phyloP scores from a whole-genome alignment of 345 rosid genomes.

The Isatis tinctoria region DNA sequence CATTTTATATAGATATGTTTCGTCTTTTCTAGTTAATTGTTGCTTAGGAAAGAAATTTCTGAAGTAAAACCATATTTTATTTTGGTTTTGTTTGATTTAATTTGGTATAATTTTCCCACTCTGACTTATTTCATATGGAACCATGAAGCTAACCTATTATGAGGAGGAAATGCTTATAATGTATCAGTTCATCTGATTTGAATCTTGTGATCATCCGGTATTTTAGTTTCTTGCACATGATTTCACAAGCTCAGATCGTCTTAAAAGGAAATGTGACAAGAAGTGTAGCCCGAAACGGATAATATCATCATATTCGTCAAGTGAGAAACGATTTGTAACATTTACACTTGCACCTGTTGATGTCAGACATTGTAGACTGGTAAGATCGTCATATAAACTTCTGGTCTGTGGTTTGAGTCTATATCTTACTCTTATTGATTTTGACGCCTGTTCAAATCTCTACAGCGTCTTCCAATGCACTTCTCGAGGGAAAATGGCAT shows the following conservation, averaged over 20 bases:
- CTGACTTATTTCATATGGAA: neutral
- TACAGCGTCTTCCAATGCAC: neutral
- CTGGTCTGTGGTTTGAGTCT: neutral
- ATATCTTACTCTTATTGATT: neutral
- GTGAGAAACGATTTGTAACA: neutral
- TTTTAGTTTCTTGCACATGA: neutral
- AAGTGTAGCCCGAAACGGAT: neutral
- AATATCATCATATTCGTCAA: conserved; percentile 6
- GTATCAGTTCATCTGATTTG: neutral
- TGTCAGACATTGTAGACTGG: conserved; percentile 30
- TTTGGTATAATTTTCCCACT: neutral
- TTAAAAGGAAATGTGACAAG: neutral
- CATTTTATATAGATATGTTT: too few relatives aligned
- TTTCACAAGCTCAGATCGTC: neutral
- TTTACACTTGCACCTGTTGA: conserved; percentile 31
- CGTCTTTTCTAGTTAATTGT: too few relatives aligned
- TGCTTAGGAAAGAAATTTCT: too few relatives aligned
- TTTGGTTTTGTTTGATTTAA: neutral
- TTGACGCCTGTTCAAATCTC: neutral
- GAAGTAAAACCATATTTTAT: neutral
- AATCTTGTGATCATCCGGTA: neutral
- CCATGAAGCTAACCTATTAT: neutral
- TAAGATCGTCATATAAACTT: neutral
- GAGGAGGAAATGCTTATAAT: too few relatives aligned
- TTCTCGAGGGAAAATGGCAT: neutral